Evolutionary conservation across 2,329 filamentous ascomycete genomes (phyloP).

Genomic region (Arthrinium phaeospermum): DNA sequence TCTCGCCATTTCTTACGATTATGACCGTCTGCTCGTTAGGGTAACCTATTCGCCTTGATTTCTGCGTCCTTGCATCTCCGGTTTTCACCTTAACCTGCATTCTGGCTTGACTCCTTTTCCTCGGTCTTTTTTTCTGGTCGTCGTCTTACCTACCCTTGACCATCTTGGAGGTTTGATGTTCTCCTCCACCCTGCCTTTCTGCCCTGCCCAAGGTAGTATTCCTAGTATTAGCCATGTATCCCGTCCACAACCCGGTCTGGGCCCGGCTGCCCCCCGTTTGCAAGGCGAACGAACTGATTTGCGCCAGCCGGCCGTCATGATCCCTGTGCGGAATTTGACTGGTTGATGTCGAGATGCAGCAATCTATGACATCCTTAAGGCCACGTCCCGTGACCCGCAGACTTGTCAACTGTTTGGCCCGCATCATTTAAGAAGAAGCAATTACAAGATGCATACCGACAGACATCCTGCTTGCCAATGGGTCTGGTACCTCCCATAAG

Average conservation of each 20-base stretch:
- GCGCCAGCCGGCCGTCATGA: conserved; percentile 11
- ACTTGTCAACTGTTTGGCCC: neutral
- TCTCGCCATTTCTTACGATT: conserved; percentile 15
- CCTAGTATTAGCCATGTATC: neutral
- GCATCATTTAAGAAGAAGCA: neutral
- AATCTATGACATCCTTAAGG: conserved; percentile 6
- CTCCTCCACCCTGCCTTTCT: neutral
- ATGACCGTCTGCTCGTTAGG: conserved; percentile 10
- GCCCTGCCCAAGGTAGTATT: neutral
- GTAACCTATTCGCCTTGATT: conserved; percentile 9
- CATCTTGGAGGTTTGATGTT: neutral
- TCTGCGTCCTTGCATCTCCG: conserved; percentile 6
- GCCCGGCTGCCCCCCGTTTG: neutral
- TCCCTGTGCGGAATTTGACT: conserved; percentile 10
- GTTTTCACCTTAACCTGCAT: neutral
- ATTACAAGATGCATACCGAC: neutral
- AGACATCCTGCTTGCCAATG: neutral
- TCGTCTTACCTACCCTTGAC: neutral
- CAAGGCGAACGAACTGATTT: conserved; percentile 12
- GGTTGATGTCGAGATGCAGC: neutral
- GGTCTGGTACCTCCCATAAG: neutral
- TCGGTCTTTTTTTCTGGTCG: neutral
- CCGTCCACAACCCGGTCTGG: neutral
- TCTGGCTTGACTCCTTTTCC: neutral
- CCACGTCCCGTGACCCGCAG: conserved; percentile 13